phyloP scores from a whole-genome alignment of 202 grass and related monocot species.

The Saccharum hybrid region DNA sequence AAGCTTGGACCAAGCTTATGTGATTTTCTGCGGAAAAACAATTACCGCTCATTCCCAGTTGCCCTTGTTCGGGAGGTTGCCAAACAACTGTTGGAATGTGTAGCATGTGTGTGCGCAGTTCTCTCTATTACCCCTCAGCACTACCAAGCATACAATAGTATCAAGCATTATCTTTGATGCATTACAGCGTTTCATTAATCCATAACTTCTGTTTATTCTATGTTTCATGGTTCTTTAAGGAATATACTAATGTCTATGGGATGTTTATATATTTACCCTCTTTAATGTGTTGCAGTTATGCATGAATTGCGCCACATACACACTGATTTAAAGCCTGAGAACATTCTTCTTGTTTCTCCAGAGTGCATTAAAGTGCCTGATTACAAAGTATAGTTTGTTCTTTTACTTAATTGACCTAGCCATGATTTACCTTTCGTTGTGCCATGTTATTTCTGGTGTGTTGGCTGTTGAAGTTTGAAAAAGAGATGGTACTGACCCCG shows the following conservation, averaged over 20 bases:
- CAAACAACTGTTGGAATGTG: conserved; percentile 97
- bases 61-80: conserved; percentile 94
- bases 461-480: neutral
- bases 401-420: conserved; percentile 36
- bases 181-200: conserved; percentile 37
- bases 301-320: conserved; percentile 98
- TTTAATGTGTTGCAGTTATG: conserved; percentile 93
- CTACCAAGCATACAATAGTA: conserved; percentile 33
- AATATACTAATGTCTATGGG: conserved; percentile 37
- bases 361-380: conserved; percentile 97
- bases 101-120: conserved; percentile 97
- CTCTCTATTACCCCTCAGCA: conserved; percentile 46
- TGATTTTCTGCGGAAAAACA: conserved; percentile 99
- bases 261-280: conserved; percentile 52
- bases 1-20: conserved; percentile 99
- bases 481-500: conserved; percentile 29
- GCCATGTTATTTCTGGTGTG: neutral
- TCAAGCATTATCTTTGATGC: conserved; percentile 25
- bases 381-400: conserved; percentile 91
- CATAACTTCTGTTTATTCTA: conserved; percentile 24
- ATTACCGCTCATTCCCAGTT: conserved; percentile 94
- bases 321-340: conserved; percentile 99
- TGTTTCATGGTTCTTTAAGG: conserved; percentile 28
- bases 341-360: conserved; percentile 96
- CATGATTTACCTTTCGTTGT: neutral